Conservation (phyloP, 179 eudicot genomes). For the Beta macrorhiza region DNA sequence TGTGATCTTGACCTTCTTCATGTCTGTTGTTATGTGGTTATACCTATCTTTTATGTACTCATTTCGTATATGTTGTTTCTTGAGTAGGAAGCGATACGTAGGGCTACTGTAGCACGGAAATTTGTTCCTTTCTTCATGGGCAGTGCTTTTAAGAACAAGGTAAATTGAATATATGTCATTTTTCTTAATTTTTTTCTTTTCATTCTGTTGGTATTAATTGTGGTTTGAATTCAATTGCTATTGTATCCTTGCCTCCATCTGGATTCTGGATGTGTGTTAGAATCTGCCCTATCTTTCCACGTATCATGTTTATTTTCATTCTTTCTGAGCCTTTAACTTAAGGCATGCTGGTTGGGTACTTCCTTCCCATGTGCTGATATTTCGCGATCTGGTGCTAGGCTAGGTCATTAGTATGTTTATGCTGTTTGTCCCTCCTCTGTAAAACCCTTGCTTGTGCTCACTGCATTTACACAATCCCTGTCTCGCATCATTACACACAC, state of each 20-base stretch:
- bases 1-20: neutral
- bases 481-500: no score
- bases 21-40: neutral
- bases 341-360: no score
- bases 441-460: no score
- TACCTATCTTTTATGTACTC: neutral
- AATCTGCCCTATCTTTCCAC: no score
- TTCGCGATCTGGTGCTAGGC: no score
- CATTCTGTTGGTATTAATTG: neutral
- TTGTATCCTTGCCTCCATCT: neutral
- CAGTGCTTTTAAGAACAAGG: constrained; percentile 98
- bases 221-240: neutral
- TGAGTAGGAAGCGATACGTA: constrained; percentile 81
- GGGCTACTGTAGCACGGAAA: constrained; percentile 79
- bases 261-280: no score
- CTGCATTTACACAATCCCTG: no score
- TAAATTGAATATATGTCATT: constrained; percentile 17
- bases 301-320: no score
- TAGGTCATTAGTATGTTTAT: no score
- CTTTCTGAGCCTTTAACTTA: no score
- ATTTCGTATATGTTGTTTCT: neutral
- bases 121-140: constrained; percentile 98
- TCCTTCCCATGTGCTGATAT: no score
- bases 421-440: no score
- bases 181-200: neutral